Evolutionary conservation across 1,139 yeast species (phyloP).

Genomic region (Eremothecium cymbalariae): DNA sequence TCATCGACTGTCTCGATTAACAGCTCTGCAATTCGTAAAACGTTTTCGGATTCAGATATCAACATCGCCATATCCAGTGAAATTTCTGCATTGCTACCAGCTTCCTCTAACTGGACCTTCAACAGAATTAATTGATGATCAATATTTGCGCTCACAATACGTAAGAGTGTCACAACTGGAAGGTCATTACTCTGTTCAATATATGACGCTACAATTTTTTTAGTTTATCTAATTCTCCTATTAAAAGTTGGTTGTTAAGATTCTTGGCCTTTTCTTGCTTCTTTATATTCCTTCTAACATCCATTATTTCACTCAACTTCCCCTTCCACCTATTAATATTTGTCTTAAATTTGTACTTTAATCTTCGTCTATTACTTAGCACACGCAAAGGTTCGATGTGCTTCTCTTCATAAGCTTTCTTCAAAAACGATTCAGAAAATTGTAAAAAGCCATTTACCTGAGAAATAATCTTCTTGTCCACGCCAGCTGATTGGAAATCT

Average conservation of each 20-base stretch:
- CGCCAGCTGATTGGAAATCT: slow-evolving; percentile 2
- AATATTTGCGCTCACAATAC: slow-evolving; percentile 4
- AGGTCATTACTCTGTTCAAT: slow-evolving; percentile 3
- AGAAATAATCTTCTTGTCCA: slow-evolving; percentile 1
- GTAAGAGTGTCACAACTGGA: slow-evolving; percentile 1
- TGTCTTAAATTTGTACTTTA: slow-evolving; percentile 1
- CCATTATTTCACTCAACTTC: slow-evolving; percentile 1
- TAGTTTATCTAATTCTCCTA: slow-evolving; percentile 3
- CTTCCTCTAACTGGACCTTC: not conserved
- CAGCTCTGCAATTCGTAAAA: slow-evolving; percentile 3
- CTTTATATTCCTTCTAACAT: not conserved
- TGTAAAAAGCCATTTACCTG: slow-evolving; percentile 3
- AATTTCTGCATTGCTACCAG: not conserved
- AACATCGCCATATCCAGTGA: not conserved
- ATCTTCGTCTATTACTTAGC: not conserved
- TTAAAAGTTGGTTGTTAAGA: not conserved
- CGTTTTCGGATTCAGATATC: slow-evolving; percentile 1
- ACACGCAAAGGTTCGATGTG: not conserved
- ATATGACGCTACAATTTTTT: slow-evolving; percentile 4
- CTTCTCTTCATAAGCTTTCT: slow-evolving; percentile 2
- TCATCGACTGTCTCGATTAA: slow-evolving; percentile 3
- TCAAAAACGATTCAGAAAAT: slow-evolving; percentile 2
- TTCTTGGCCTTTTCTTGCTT: not conserved
- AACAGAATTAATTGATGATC: slow-evolving; percentile 1
- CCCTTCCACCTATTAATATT: slow-evolving; percentile 2